A percentile compares a stretch with the other conserved stretches of the same genome.
phyloP scores from a whole-genome alignment of 805 yeast species.

The Blastobotrys americana region DNA sequence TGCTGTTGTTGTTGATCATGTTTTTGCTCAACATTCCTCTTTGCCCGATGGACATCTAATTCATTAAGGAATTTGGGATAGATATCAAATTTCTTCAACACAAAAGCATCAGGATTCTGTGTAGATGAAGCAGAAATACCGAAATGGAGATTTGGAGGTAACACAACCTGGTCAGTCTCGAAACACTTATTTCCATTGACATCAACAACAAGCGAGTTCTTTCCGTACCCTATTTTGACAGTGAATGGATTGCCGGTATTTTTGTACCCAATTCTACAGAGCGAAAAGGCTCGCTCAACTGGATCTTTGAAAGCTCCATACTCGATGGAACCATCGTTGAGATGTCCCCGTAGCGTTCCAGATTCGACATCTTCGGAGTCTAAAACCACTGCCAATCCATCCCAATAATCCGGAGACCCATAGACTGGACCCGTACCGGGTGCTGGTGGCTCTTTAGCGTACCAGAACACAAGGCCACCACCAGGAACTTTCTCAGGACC shows the following conservation, averaged over 20 bases:
- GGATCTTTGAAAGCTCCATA: slow-evolving; percentile 24
- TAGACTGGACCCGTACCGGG: slow-evolving; percentile 30
- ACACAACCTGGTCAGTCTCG: slow-evolving; percentile 25
- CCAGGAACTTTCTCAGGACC: slow-evolving; percentile 29
- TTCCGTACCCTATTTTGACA: slow-evolving; percentile 28
- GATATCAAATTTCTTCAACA: slow-evolving; percentile 14
- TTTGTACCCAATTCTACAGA: slow-evolving; percentile 33
- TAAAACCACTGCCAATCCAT: slow-evolving; percentile 35
- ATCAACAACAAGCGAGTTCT: slow-evolving; percentile 28
- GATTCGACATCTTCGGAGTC: slow-evolving; percentile 25
- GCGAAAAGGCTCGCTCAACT: slow-evolving; percentile 29
- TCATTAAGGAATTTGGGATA: slow-evolving; percentile 9
- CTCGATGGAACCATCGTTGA: slow-evolving; percentile 32
- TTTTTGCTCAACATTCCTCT: too few relatives aligned
- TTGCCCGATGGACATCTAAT: slow-evolving; percentile 3
- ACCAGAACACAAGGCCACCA: slow-evolving; percentile 35
- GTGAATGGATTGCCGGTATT: slow-evolving; percentile 27
- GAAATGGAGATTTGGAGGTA: slow-evolving; percentile 28
- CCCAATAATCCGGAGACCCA: slow-evolving; percentile 34
- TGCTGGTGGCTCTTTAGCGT: slow-evolving; percentile 21
- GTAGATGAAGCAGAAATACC: slow-evolving; percentile 31
- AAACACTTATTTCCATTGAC: slow-evolving; percentile 35
- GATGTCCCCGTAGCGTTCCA: slow-evolving; percentile 32
- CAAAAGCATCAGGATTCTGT: slow-evolving; percentile 18
- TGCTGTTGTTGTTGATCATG: slow-evolving; percentile 9